Base-by-base conservation (phyloP, 306 rosid species). In the Dalbergia oliveri region DNA sequence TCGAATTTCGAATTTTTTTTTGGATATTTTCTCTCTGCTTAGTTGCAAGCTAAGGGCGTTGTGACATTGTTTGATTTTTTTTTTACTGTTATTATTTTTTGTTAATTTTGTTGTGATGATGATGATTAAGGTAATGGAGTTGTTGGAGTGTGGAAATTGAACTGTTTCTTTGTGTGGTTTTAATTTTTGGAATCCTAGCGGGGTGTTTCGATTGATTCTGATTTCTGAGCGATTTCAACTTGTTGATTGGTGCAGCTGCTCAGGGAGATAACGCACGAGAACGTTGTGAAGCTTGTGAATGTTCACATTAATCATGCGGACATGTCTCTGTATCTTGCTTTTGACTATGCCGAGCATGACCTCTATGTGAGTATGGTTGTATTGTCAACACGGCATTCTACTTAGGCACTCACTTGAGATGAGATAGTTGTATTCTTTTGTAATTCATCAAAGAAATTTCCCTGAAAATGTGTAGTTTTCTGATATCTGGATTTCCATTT, bases 341-440 rank as follows among this genome's bases (percentile, higher is more conserved):
- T 94, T 58, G 99, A 94, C 87, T 94, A 93, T 41, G 97, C 99
- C 0, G 97, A 94, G 76, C 99, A 94, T 54, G 99, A 94, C 75
- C 99, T 94, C 34, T 94, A 93, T 83, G 99, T 94, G 87, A 93
- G 98, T 86, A 16, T 65, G 23, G 13, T 41, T 16, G 67, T 59
- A 41, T 45, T 76, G 14, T 69, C 19, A n/a, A 45, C 23, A 19
- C 26, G 21, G 8, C 74, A 19, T 47, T 54, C 62, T 60, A 39
- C 4, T 21, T 69, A 45, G 31, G 57, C 15, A 10, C 35, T 77
- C 9, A 66, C 54, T 77, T 57, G 47, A 71, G 18, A 65, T 76
- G 18, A 76, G 49, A 15, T 72, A 31, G 18, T 70, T n/a, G 51
- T 71, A 75, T 71, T 44, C 45, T 51, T 45, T 57, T 18, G 41